These are phyloP conservation scores for Wickerhamiella dianesei DNA, from an alignment of 805 yeast species.

Conservation along the genomic window DNA sequence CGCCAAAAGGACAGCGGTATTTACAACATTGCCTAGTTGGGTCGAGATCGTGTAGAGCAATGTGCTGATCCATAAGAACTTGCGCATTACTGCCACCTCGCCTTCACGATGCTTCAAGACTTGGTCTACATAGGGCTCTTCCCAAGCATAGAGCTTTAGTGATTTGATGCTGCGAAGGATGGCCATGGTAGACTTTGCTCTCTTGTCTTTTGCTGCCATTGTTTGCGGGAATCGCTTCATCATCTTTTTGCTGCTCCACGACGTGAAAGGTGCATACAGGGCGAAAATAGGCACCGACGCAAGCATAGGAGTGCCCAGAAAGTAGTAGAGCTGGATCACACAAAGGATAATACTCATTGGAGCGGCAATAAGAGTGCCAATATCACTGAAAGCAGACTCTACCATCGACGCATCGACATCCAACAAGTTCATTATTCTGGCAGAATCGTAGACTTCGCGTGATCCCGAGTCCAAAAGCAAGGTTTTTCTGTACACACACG, in stretches of 20 bases:
- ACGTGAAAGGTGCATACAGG: constrained; percentile 65
- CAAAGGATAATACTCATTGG: constrained; percentile 75
- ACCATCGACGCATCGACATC: constrained; percentile 83
- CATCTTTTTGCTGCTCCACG: constrained; percentile 42
- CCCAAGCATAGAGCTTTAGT: constrained; percentile 93
- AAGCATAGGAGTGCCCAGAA: constrained; percentile 82
- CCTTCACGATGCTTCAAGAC: constrained; percentile 63
- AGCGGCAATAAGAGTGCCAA: constrained; percentile 76
- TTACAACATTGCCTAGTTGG: constrained; percentile 69
- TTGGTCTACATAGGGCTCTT: constrained; percentile 62
- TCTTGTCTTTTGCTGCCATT: constrained; percentile 78
- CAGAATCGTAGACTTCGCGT: constrained; percentile 54
- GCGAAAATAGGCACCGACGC: constrained; percentile 67
- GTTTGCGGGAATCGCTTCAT: constrained; percentile 59
- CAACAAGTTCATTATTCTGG: constrained; percentile 88
- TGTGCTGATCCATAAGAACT: constrained; percentile 46
- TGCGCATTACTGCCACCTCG: constrained; percentile 58
- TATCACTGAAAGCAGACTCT: constrained; percentile 59
- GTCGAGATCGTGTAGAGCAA: constrained; percentile 32
- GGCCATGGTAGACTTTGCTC: constrained; percentile 77
- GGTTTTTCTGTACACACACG: constrained; percentile 68
- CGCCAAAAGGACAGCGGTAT: constrained; percentile 74
- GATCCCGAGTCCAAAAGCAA: constrained; percentile 52
- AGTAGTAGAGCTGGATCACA: constrained; percentile 51
- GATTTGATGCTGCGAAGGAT: constrained; percentile 83